Percentiles rank a stretch among this genome's conserved stretches.
Conservation (phyloP, 108 stramenopile genomes). For the Skeletonema potamos region DNA sequence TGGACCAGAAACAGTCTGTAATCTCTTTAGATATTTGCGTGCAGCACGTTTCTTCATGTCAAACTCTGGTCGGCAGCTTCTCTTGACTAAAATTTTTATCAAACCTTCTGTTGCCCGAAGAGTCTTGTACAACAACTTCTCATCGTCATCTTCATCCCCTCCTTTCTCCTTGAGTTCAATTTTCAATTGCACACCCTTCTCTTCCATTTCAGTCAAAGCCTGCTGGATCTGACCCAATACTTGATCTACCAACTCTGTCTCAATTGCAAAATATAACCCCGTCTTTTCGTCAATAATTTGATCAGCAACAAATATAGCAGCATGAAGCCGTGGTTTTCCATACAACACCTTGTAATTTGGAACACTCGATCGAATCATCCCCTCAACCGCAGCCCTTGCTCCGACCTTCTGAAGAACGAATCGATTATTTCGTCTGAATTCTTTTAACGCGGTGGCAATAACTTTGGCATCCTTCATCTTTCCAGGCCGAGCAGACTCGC, state of each 20-base stretch:
- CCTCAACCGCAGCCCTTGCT: conserved; percentile 31
- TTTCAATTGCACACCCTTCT: conserved; percentile 11
- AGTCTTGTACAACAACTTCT: conserved; percentile 9
- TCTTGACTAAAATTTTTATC: conserved; percentile 30
- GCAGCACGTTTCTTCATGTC: conserved; percentile 52
- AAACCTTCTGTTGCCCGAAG: conserved; percentile 10
- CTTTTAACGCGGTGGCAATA: conserved; percentile 41
- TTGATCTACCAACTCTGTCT: conserved; percentile 36
- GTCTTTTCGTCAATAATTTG: conserved; percentile 34
- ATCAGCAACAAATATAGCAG: conserved; percentile 27
- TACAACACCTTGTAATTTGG: conserved; percentile 36
- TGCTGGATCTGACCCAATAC: conserved; percentile 18
- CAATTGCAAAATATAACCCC: conserved; percentile 34
- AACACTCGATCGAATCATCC: conserved; percentile 41
- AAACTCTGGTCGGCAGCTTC: conserved; percentile 36
- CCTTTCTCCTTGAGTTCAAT: conserved; percentile 9
- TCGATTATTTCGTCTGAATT: conserved; percentile 40
- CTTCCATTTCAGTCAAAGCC: conserved; percentile 32
- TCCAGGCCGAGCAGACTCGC: conserved; percentile 37
- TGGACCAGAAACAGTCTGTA: conserved; percentile 38
- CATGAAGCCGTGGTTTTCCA: conserved; percentile 19
- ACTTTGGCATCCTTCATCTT: conserved; percentile 38
- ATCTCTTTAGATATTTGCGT: conserved; percentile 25
- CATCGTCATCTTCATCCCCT: conserved; percentile 3
- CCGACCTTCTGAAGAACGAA: conserved; percentile 29